phyloP scores from a whole-genome alignment of 2,329 filamentous ascomycete genomes.

The Stagonosporopsis tanaceti region DNA sequence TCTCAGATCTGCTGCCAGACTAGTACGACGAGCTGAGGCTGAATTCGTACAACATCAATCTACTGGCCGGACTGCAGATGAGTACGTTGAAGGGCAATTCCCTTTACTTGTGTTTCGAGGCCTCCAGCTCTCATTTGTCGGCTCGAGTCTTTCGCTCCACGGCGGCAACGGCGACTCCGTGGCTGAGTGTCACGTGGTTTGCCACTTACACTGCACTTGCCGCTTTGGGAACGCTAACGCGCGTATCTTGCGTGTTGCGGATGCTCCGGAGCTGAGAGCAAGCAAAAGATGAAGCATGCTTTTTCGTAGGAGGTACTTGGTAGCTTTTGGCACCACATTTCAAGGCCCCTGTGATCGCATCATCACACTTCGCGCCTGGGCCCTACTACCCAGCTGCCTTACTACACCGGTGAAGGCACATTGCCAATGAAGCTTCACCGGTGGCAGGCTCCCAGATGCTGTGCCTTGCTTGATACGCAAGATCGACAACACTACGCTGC shows the following conservation, averaged over 20 bases:
- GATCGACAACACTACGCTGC: no score
- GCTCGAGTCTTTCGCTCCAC: neutral
- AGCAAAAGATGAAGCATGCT: neutral
- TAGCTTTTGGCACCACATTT: neutral
- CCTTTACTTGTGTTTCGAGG: neutral
- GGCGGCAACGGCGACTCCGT: slow-evolving; percentile 11
- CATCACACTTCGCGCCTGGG: no score
- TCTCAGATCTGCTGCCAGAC: slow-evolving; percentile 15
- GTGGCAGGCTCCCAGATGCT: no score
- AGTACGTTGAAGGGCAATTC: neutral
- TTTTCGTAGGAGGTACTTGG: neutral
- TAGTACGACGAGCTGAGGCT: slow-evolving; percentile 16
- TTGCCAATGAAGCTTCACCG: no score
- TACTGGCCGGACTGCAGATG: neutral
- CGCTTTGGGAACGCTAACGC: neutral
- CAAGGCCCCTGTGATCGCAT: no score
- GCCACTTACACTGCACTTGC: slow-evolving; percentile 4
- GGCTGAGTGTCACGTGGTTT: slow-evolving; percentile 13
- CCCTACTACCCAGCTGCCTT: no score
- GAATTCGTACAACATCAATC: slow-evolving; percentile 2
- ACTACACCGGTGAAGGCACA: no score
- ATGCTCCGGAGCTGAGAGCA: neutral
- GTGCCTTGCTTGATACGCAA: no score
- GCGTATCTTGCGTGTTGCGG: neutral
- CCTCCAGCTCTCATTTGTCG: neutral